Evolutionary conservation across 176 grass and related monocot species (phyloP).

Genomic region (Musa beccarii): DNA sequence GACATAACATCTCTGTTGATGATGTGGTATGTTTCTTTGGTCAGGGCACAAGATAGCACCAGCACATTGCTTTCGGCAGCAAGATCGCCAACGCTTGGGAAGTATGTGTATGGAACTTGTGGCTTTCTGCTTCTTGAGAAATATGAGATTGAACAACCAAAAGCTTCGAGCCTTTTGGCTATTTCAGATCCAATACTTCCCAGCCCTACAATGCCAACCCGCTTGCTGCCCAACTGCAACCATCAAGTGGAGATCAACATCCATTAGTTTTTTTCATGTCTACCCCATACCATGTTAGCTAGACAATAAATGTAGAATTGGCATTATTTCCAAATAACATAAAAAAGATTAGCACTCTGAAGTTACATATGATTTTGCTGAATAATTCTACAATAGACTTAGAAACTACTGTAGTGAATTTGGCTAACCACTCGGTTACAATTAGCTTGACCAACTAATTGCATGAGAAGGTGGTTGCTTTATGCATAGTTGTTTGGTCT

Average conservation of each 20-base stretch:
- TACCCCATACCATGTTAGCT: too few species aligned
- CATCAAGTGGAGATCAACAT: background rate
- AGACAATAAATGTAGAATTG: too few species aligned
- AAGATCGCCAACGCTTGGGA: background rate
- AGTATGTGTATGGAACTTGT: background rate
- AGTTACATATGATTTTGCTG: too few species aligned
- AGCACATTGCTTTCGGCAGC: background rate
- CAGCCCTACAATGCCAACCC: constrained; percentile 19
- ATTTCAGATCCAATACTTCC: constrained; percentile 46
- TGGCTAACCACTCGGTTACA: too few species aligned
- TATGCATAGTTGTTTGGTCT: too few species aligned
- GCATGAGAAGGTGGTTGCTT: too few species aligned
- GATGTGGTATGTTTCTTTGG: background rate
- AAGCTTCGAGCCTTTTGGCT: constrained; percentile 39
- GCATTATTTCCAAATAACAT: too few species aligned
- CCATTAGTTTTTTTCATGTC: too few species aligned
- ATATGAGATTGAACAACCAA: constrained; percentile 32
- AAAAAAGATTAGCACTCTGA: too few species aligned
- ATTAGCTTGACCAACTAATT: too few species aligned
- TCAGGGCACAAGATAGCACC: background rate
- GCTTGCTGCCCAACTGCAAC: constrained; percentile 46
- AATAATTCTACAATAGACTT: too few species aligned
- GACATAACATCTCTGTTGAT: background rate
- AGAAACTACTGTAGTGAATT: too few species aligned
- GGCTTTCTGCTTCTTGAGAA: background rate